Base-by-base conservation (phyloP, 805 yeast species). In the Priceomyces castillae region DNA sequence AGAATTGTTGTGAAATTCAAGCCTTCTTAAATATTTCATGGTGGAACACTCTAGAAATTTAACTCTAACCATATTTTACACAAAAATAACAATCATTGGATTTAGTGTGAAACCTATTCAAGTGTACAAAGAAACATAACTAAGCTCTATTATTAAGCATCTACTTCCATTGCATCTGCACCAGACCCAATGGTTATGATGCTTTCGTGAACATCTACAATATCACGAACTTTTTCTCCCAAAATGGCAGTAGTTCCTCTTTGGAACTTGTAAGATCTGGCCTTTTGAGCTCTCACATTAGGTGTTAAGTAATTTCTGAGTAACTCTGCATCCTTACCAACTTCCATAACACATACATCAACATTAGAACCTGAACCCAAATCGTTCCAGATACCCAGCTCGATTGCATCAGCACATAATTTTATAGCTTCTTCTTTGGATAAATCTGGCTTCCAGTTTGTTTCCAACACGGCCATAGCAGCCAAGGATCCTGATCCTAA, bases 361-460 rank as follows among this genome's bases (percentile, higher is more conserved):
- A 94, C 98, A 61, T 94, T 94, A 22, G 99, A 94, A 63, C 99
- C 99, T 1, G 98, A 92, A 39, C 99, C 99, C 61, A 92, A 78
- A 75, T 94, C 99, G 67, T 94, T 94, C 96, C 97, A 94, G 58
- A 94, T 92, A 78, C 99, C 99, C 14, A 96, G 89, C 69, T 88
- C 87, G 59, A 94, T 94, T 19, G 98, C 98, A 53, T 87, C 90
- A 2, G 96, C 74, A 48, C 96, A 92, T 42, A 94, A 74, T 54
- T 80, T 81, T 71, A 90, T 81, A n/a, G 98, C 98, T 63, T 89
- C 96, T 38, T 90, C 96, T 62, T 74, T 85, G 17, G 82, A 76
- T 72, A 94, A 67, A 52, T 79, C 87, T 52, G 78, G 81, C 58
- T 77, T 81, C 95, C 96, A 94, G 50, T 82, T 76, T 33, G 92